Evolutionary conservation across 2,329 filamentous ascomycete genomes (phyloP).

Genomic region (Sordariomycetes sp.): DNA sequence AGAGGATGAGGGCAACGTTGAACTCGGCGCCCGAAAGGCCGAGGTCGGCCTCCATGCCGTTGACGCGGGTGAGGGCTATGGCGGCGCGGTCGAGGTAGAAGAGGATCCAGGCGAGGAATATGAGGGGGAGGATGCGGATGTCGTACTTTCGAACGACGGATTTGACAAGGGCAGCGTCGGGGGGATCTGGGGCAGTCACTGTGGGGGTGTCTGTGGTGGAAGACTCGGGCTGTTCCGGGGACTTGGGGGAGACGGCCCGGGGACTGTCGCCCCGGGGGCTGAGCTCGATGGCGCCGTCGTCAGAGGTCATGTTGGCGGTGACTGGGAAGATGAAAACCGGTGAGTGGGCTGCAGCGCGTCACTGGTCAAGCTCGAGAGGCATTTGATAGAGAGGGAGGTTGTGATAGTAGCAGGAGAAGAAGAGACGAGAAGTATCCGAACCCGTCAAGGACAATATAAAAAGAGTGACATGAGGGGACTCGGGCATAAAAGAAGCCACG

Average conservation of each 20-base stretch:
- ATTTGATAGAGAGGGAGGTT: neutral
- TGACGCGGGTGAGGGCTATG: constrained; percentile 19
- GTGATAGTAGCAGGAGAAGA: neutral
- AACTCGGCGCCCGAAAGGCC: constrained; percentile 48
- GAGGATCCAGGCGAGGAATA: constrained; percentile 8
- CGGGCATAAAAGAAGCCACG: no score
- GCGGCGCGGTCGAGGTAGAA: constrained; percentile 17
- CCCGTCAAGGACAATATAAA: neutral
- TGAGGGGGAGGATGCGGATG: neutral
- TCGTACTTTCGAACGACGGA: neutral
- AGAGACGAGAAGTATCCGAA: neutral
- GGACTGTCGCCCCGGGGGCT: neutral
- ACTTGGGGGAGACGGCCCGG: neutral
- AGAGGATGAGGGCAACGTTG: constrained; percentile 15
- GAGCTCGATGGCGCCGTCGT: neutral
- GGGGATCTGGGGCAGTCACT: neutral
- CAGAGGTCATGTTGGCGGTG: neutral
- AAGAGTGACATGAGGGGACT: no score
- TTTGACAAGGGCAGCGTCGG: neutral
- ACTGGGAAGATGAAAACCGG: no score
- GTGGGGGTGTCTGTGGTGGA: neutral
- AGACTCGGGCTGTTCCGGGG: neutral
- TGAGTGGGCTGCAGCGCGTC: neutral
- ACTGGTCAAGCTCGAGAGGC: neutral
- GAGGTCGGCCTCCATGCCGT: constrained; percentile 45